These are phyloP conservation scores for Wickerhamomyces sydowiorum DNA, from an alignment of 805 yeast species.

Conservation along the genomic window DNA sequence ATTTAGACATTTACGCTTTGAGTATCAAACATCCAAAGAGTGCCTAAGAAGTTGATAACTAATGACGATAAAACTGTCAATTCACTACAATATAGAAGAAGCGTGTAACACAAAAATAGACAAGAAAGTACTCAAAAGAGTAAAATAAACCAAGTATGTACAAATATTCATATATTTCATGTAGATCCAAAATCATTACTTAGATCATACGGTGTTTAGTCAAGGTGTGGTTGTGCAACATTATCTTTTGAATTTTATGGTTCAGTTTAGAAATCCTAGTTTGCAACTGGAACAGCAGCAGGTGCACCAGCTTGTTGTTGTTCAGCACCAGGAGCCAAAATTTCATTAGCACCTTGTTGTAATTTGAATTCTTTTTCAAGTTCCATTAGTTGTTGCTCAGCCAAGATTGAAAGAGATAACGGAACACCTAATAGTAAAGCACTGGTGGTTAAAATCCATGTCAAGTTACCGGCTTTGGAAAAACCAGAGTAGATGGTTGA, in stretches of 20 bases:
- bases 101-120: no score
- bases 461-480: slow-evolving; percentile 61
- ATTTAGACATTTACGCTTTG: slow-evolving; percentile 80
- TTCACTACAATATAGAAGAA: no score
- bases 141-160: background rate
- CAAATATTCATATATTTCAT: background rate
- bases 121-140: no score
- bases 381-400: slow-evolving; percentile 91
- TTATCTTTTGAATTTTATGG: no score
- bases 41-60: slow-evolving; percentile 12
- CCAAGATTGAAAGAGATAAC: slow-evolving; percentile 77
- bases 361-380: slow-evolving; percentile 87
- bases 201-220: background rate
- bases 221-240: no score
- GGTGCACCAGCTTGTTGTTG: slow-evolving; percentile 31
- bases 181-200: background rate
- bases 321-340: slow-evolving; percentile 64
- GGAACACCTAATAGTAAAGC: slow-evolving; percentile 90
- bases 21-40: slow-evolving; percentile 74
- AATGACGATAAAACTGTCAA: no score
- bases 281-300: slow-evolving; percentile 22
- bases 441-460: slow-evolving; percentile 85
- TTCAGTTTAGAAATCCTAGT: no score
- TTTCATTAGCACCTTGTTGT: slow-evolving; percentile 72
- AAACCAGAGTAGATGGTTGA: slow-evolving; percentile 41